Conservation (phyloP, 148 eudicot genomes). For the Rhododendron williamsianum region DNA sequence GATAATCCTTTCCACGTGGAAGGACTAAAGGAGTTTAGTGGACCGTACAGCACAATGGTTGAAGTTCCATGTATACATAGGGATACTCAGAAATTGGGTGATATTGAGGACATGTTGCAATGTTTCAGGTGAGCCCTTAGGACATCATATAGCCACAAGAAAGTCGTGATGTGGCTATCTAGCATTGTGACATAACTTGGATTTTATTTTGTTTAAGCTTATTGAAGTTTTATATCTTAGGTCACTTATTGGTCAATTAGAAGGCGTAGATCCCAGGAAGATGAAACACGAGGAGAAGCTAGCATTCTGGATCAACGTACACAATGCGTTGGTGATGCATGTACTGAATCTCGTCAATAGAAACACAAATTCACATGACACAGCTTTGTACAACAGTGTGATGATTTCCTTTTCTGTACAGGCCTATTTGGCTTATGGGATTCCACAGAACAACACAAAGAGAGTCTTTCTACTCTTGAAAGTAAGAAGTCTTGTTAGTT, state of each 20-base stretch:
- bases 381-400: slow-evolving; percentile 1
- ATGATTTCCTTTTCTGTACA: slow-evolving; percentile 19
- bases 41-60: slow-evolving; percentile 90
- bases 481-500: slow-evolving; percentile 32
- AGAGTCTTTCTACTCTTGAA: slow-evolving; percentile 78
- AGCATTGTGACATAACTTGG: not conserved
- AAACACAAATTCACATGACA: not conserved
- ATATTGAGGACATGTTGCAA: slow-evolving; percentile 63
- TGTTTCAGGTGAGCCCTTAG: slow-evolving; percentile 50
- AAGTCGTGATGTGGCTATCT: not conserved
- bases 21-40: slow-evolving; percentile 90
- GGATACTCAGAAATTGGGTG: slow-evolving; percentile 66
- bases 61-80: slow-evolving; percentile 68
- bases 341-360: slow-evolving; percentile 34
- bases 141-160: not conserved
- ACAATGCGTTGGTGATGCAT: slow-evolving; percentile 97
- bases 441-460: slow-evolving; percentile 85
- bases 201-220: not conserved
- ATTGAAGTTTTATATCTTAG: slow-evolving; percentile 24
- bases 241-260: slow-evolving; percentile 66
- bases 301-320: slow-evolving; percentile 95
- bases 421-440: slow-evolving; percentile 93
- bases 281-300: slow-evolving; percentile 85
- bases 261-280: slow-evolving; percentile 73
- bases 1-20: slow-evolving; percentile 90